Evolutionary conservation across 2,329 filamentous ascomycete genomes (phyloP).

Genomic region (Trichoderma hamatum): DNA sequence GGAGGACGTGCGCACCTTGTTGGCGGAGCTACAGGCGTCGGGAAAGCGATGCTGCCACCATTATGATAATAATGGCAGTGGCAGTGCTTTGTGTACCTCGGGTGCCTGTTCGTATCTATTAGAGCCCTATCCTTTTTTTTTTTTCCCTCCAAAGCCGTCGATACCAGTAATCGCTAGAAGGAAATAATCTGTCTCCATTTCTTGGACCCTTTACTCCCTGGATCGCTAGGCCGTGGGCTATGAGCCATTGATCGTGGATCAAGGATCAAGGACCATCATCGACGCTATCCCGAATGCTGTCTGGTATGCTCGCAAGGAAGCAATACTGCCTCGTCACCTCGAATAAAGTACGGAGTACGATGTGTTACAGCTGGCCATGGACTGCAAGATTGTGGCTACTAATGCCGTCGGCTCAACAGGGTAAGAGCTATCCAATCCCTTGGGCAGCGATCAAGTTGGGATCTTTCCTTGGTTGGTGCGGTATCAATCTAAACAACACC

Average conservation of each 20-base stretch:
- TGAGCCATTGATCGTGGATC: conserved; percentile 8
- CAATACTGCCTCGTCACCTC: neutral
- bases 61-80: neutral
- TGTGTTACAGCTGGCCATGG: neutral
- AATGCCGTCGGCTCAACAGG: conserved; percentile 23
- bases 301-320: conserved; percentile 1
- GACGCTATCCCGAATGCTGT: conserved; percentile 19
- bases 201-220: neutral
- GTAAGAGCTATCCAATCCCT: conserved; percentile 11
- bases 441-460: conserved; percentile 18
- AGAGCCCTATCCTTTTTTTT: neutral
- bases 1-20: conserved; percentile 25
- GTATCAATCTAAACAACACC: neutral
- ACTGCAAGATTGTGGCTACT: conserved; percentile 16
- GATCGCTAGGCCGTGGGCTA: neutral
- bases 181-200: neutral
- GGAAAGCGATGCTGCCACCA: neutral
- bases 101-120: neutral
- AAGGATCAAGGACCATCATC: conserved; percentile 11
- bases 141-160: neutral
- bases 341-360: neutral
- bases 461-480: neutral
- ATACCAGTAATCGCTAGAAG: neutral
- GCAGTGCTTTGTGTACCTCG: neutral
- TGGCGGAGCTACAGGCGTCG: conserved; percentile 19